Evolutionary conservation across 306 rosid species (phyloP), one percentile per base, ranked within the genome.

Genomic region (Begonia loranthoides): DNA sequence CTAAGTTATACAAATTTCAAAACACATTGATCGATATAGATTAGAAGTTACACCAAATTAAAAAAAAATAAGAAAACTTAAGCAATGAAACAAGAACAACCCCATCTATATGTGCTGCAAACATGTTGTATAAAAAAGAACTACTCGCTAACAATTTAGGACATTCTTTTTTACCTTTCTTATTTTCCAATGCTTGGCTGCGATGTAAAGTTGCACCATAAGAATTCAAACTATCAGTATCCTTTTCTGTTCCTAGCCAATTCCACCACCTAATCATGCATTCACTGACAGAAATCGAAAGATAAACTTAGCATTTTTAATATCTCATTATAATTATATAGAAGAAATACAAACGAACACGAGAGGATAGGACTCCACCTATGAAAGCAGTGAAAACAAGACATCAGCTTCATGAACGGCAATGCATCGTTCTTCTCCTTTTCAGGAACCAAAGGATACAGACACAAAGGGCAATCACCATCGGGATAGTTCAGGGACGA

Each of bases 351-450:
- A 19, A 19, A 28, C 9, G 3, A 17, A 6, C 14, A n/a, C 39
- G 8, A 15, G 54, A 48, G 54, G 45, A 7, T 44, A 17, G 22
- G 9, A 46, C 45, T 9, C 41, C 41, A 80, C 96, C 94, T 71
- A 75, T 82, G 94, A 62, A 82, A 82, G 65, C 96, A 87, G 64
- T 87, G 96, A 65, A 87, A 82, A 63, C 96, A 87, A 49, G 96
- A 87, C 96, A 82, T 79, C 60, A 87, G 67, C 74, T 87, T 87
- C 94, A 80, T 82, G 57, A 79, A 87, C 45, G 87, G 89, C 66
- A 71, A 66, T 10, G 28, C 69, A 45, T 63, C 67, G 33, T 56
- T 61, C 51, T 79, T 65, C 52, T 71, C 80, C 40, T 71, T 77
- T 36, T 71, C 82, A 10, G 66, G 45, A 45, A 87, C 76, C 77